Base-by-base conservation (phyloP, 2,329 filamentous ascomycete genomes). In the Aspergillus sp. region DNA sequence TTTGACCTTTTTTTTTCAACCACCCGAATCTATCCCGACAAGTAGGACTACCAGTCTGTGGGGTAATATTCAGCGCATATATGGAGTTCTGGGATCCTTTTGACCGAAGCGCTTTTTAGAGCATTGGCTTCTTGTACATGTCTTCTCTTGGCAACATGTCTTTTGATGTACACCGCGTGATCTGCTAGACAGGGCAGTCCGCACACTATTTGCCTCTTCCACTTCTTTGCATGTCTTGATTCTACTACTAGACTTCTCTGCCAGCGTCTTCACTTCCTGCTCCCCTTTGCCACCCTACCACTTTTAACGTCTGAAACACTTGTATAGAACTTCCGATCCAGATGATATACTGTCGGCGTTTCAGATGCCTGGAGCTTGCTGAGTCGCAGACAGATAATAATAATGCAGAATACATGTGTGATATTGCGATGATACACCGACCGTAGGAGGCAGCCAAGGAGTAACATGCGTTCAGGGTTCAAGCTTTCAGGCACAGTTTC, bases 291-390 rank as follows among this genome's bases (percentile, higher is more conserved):
- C 43, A 53, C 60, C 43, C 30, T 58, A 45, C 43, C 54, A 53
- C 63, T 64, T 56, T 62, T 49, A 54, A 45, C 43, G 25, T 47
- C 52, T 53, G 49, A 57, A 55, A 53, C 53, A 34, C 50, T 53
- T 49, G 70, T 62, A 65, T 73, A 73, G 71, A 74, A 62, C 64
- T 47, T 54, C 72, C 66, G 64, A 64, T 57, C 60, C 64, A 65
- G 63, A 45, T 45, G 51, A 52, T 52, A 45, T 49, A 38, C 46
- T 54, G 41, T 59, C 53, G 48, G 56, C 43, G 64, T 53, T 63
- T 62, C 65, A 65, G 59, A 65, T 49, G 65, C 63, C 66, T 66
- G 64, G 66, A 57, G 66, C 66, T 58, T 55, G 62, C 62, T 64
- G 60, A 59, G 50, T 50, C 45, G 59, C 60, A 53, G 50, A 64